Percentiles rank a stretch among this genome's conserved stretches.
phyloP scores from a whole-genome alignment of 2,329 filamentous ascomycete species.

The Pyrenochaeta sp. region DNA sequence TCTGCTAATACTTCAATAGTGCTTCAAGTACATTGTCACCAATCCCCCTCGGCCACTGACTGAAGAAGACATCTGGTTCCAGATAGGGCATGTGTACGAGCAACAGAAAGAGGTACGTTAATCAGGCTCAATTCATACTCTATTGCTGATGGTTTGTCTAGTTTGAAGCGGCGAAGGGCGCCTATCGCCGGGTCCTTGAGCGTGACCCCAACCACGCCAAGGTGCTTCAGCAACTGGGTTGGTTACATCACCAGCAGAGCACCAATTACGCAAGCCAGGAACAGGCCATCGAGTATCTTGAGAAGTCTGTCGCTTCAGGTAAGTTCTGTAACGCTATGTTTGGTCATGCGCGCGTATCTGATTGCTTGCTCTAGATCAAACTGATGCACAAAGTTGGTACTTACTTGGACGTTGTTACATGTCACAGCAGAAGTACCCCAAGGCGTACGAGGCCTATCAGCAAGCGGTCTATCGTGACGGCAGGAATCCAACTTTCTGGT shows the following conservation, averaged over 20 bases:
- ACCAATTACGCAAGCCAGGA: slow-evolving; percentile 91
- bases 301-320: slow-evolving; percentile 95
- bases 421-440: slow-evolving; percentile 98
- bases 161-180: slow-evolving; percentile 92
- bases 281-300: slow-evolving; percentile 93
- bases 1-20: slow-evolving; percentile 63
- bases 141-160: slow-evolving; percentile 53
- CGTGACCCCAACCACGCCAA: slow-evolving; percentile 96
- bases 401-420: slow-evolving; percentile 97
- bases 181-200: slow-evolving; percentile 92
- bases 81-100: slow-evolving; percentile 98
- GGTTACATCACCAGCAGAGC: slow-evolving; percentile 97
- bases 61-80: slow-evolving; percentile 99
- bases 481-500: slow-evolving; percentile 98
- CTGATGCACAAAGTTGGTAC: slow-evolving; percentile 98
- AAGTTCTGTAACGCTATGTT: slow-evolving; percentile 48
- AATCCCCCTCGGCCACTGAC: slow-evolving; percentile 92
- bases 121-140: neutral
- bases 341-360: slow-evolving; percentile 23
- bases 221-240: slow-evolving; percentile 95
- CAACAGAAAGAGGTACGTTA: slow-evolving; percentile 96
- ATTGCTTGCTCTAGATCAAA: slow-evolving; percentile 71
- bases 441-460: slow-evolving; percentile 98
- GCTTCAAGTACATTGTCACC: slow-evolving; percentile 97
- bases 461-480: slow-evolving; percentile 98